Evolutionary conservation across 169 alveolate genomes (phyloP).

Genomic region (Amoebophrya sp.): DNA sequence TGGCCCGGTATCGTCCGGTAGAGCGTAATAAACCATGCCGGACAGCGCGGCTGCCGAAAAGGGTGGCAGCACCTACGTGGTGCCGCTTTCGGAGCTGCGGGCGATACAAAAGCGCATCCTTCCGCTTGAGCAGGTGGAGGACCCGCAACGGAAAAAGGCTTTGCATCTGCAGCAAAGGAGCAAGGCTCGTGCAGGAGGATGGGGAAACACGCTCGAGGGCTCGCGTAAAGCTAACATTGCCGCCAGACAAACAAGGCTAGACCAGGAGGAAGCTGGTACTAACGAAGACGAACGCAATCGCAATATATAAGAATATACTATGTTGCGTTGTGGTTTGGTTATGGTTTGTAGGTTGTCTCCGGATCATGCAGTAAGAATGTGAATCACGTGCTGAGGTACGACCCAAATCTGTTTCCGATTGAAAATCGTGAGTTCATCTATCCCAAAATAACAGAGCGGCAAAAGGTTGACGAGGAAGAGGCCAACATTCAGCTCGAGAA

Average conservation of each 20-base stretch:
- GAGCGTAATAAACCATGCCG: no score
- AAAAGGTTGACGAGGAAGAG: constrained; percentile 9
- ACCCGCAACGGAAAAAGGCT: neutral
- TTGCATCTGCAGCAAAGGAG: neutral
- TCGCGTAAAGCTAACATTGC: neutral
- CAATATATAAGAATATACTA: no score
- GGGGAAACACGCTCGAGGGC: constrained; percentile 13
- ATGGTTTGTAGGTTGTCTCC: no score
- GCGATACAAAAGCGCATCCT: neutral
- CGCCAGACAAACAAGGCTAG: neutral
- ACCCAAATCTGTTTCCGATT: no score
- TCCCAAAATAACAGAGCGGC: neutral
- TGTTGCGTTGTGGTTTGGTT: no score
- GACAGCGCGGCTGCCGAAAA: no score
- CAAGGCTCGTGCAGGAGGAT: neutral
- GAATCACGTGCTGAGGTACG: no score
- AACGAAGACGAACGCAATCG: no score
- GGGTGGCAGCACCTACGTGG: no score
- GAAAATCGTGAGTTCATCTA: no score
- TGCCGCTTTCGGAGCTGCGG: neutral
- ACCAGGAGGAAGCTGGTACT: neutral
- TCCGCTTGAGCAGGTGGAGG: neutral
- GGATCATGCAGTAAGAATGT: no score
- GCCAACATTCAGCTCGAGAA: constrained; percentile 7
- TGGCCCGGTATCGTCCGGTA: no score